phyloP scores from a whole-genome alignment of 2,329 filamentous ascomycete species.

The Fusarium mangiferae region DNA sequence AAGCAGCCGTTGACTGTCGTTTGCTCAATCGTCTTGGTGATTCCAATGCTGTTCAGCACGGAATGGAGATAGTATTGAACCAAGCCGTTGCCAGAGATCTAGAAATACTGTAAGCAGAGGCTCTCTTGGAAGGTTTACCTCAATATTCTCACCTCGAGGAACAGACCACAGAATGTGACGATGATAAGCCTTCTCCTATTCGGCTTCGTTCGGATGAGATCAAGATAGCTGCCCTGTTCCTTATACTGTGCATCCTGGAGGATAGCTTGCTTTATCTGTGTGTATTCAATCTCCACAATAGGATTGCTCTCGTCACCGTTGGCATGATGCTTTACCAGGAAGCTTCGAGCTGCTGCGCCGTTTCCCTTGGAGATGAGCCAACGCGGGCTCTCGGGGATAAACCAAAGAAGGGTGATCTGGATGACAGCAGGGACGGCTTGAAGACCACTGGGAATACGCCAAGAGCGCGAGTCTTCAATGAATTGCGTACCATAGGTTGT shows the following conservation, averaged over 20 bases:
- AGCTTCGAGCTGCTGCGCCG: not conserved
- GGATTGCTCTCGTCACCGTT: not conserved
- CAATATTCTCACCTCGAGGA: not conserved
- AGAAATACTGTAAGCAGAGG: not conserved
- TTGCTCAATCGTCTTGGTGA: slow-evolving; percentile 52
- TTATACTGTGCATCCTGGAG: not conserved
- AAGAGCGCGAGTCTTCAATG: not conserved
- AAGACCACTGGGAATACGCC: not conserved
- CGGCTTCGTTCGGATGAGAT: not conserved
- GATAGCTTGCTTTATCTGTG: not conserved
- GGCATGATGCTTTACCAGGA: not conserved
- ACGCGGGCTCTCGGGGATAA: not conserved
- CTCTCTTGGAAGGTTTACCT: rapidly evolving
- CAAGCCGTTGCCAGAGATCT: not conserved
- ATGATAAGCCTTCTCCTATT: not conserved
- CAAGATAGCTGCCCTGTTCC: not conserved
- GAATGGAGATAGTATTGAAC: slow-evolving; percentile 49
- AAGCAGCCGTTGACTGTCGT: slow-evolving; percentile 38
- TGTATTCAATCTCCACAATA: not conserved
- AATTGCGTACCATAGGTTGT: not conserved
- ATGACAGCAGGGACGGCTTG: not conserved
- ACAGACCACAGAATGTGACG: not conserved
- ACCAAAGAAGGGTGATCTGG: not conserved
- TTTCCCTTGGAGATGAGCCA: not conserved
- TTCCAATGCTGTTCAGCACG: slow-evolving; percentile 51